These are phyloP conservation scores for Odonthalia washingtoniensis DNA, from an alignment of 31 red algal species.

Conservation along the genomic window DNA sequence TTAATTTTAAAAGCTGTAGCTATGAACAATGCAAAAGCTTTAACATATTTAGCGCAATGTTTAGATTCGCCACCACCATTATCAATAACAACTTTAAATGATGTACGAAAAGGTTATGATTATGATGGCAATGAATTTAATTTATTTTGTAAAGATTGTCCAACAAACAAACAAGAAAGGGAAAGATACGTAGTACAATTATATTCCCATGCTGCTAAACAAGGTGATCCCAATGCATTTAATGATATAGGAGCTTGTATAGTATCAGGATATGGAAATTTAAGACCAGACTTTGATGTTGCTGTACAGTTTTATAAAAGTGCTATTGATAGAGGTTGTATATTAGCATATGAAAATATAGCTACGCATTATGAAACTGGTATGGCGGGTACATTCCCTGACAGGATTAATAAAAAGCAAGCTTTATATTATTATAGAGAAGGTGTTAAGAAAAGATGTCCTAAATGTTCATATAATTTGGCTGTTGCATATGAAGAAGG, in stretches of 20 bases:
- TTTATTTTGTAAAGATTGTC: too few species aligned
- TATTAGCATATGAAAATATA: constrained; percentile 67
- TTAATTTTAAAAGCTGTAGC: constrained; percentile 43
- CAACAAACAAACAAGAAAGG: neutral
- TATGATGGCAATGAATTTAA: too few species aligned
- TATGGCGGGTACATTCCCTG: constrained; percentile 49
- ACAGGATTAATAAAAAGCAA: constrained; percentile 28
- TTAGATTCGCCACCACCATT: constrained; percentile 69
- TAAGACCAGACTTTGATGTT: constrained; percentile 50
- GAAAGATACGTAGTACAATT: constrained; percentile 49
- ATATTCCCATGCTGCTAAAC: constrained; percentile 47
- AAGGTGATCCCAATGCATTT: constrained; percentile 49
- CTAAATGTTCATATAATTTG: constrained; percentile 67
- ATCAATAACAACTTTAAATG: too few species aligned
- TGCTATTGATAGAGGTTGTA: constrained; percentile 47
- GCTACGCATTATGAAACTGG: constrained; percentile 77
- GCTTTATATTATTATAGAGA: constrained; percentile 63
- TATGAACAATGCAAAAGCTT: constrained; percentile 30
- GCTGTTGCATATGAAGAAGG: constrained; percentile 68
- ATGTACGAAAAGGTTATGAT: too few species aligned
- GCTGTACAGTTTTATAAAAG: constrained; percentile 55
- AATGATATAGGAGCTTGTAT: constrained; percentile 65
- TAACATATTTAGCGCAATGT: constrained; percentile 60
- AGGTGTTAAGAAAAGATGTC: constrained; percentile 48
- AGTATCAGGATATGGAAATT: constrained; percentile 48